phyloP scores from a whole-genome alignment of 1,284 basidiomycete species.

The Tylopilus sp. region DNA sequence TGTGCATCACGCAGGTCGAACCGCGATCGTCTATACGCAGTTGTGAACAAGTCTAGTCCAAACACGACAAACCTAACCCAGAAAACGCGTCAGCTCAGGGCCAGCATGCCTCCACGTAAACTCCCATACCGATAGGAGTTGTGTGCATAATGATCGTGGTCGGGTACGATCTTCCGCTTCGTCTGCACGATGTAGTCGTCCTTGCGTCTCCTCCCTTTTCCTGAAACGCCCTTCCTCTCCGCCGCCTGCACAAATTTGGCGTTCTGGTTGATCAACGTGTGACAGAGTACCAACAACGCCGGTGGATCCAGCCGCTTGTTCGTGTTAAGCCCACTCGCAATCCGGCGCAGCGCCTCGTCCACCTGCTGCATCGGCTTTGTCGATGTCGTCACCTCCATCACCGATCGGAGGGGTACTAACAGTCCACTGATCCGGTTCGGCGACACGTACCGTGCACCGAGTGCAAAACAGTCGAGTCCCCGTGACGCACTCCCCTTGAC shows the following conservation, averaged over 20 bases:
- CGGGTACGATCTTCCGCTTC: constrained; percentile 71
- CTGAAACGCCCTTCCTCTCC: constrained; percentile 49
- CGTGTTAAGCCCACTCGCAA: constrained; percentile 88
- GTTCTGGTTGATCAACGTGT: constrained; percentile 93
- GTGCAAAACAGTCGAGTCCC: constrained; percentile 87
- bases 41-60: constrained; percentile 93
- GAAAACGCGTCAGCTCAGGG: constrained; percentile 20
- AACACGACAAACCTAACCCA: constrained; percentile 87
- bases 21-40: constrained; percentile 86
- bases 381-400: constrained; percentile 90
- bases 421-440: constrained; percentile 83
- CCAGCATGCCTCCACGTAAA: neutral
- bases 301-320: constrained; percentile 80
- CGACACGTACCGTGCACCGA: constrained; percentile 83
- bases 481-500: constrained; percentile 84
- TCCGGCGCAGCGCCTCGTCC: constrained; percentile 89
- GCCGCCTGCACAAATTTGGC: constrained; percentile 81
- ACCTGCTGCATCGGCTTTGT: constrained; percentile 87
- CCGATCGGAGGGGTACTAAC: constrained; percentile 84
- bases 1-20: constrained; percentile 87
- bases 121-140: constrained; percentile 83
- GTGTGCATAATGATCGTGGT: constrained; percentile 80
- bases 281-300: constrained; percentile 87
- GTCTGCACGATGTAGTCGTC: constrained; percentile 81
- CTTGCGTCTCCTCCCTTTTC: constrained; percentile 50